Conservation (phyloP, 345 rosid species). For the Populus ilicifolia region DNA sequence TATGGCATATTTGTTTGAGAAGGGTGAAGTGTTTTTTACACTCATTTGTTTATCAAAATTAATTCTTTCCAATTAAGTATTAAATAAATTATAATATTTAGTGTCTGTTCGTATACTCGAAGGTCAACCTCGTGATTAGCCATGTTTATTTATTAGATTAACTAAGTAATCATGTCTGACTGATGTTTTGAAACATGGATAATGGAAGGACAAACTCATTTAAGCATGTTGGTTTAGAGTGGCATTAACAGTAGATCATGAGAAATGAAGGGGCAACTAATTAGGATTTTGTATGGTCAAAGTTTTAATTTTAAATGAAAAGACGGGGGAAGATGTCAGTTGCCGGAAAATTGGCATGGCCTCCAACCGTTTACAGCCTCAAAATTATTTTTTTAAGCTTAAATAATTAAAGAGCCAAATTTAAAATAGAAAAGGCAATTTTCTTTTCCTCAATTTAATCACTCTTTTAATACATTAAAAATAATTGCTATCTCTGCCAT, state of each 20-base stretch:
- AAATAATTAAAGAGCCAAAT: conserved; percentile 23
- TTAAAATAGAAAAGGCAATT: conserved; percentile 27
- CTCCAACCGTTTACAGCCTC: conserved; percentile 63
- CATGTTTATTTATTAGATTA: too few species aligned
- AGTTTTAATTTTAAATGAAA: conserved; percentile 32
- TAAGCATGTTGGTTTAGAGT: conserved; percentile 5
- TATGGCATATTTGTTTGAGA: too few species aligned
- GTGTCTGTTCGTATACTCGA: too few species aligned
- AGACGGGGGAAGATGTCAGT: conserved; percentile 61
- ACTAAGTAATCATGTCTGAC: too few species aligned
- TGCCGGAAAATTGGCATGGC: conserved; percentile 51
- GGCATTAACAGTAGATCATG: conserved; percentile 35
- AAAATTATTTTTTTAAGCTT: conserved; percentile 14
- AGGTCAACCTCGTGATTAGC: too few species aligned
- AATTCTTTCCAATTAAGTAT: too few species aligned
- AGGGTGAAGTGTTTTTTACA: too few species aligned
- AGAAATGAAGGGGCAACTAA: conserved; percentile 21
- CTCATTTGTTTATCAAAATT: too few species aligned
- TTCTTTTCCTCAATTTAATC: conserved; percentile 23
- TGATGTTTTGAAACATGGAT: too few species aligned
- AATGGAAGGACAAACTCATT: not conserved
- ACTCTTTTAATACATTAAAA: conserved; percentile 8
- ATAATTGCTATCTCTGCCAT: conserved; percentile 24
- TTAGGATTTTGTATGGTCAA: conserved; percentile 33
- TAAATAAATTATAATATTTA: too few species aligned